Evolutionary conservation across 2,329 filamentous ascomycete species (phyloP).

Genomic region (Capronia coronata): DNA sequence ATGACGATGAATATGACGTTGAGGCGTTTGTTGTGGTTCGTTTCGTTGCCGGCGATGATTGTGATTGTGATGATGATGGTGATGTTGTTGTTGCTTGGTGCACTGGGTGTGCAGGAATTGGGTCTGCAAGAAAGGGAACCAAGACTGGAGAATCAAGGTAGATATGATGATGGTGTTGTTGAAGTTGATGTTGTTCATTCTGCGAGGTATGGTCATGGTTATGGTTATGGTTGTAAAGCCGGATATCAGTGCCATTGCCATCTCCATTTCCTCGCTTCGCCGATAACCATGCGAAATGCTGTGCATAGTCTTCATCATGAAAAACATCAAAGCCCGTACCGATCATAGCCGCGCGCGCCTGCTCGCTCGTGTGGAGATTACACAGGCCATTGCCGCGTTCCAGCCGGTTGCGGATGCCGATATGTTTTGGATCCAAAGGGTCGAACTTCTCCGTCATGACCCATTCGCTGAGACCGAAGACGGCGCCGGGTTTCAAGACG

Average conservation of each 20-base stretch:
- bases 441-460: slow-evolving; percentile 31
- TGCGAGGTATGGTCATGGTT: too few relatives aligned
- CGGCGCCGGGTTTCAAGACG: slow-evolving; percentile 31
- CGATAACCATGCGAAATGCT: slow-evolving; percentile 14
- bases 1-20: too few relatives aligned
- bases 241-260: not conserved
- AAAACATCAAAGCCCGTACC: slow-evolving; percentile 29
- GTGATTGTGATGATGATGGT: too few relatives aligned
- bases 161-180: too few relatives aligned
- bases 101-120: too few relatives aligned
- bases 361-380: slow-evolving; percentile 26
- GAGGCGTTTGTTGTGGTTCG: too few relatives aligned
- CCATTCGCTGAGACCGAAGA: slow-evolving; percentile 31
- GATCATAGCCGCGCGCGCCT: slow-evolving; percentile 26
- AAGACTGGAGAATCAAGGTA: too few relatives aligned
- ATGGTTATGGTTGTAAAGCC: not conserved
- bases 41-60: too few relatives aligned
- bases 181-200: too few relatives aligned
- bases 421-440: slow-evolving; percentile 25
- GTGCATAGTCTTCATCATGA: slow-evolving; percentile 30
- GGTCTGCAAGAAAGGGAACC: too few relatives aligned
- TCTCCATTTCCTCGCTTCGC: not conserved
- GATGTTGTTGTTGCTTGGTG: too few relatives aligned
- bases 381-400: slow-evolving; percentile 31
- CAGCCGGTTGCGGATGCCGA: slow-evolving; percentile 28